phyloP scores from a whole-genome alignment of 768 basidiomycete species.

The Boletus reticulatus region DNA sequence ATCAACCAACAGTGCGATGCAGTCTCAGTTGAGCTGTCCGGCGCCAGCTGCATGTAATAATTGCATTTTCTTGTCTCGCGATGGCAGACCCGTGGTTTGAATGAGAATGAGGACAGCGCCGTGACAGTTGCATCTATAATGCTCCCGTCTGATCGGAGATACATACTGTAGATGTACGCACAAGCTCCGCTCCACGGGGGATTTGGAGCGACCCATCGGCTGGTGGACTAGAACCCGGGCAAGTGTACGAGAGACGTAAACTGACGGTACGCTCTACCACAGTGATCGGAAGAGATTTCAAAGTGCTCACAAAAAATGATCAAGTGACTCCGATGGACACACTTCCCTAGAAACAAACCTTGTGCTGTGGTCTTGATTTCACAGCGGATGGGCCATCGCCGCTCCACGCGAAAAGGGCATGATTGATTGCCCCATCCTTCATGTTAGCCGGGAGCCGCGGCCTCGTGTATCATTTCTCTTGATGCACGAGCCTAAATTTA shows the following conservation, averaged over 20 bases:
- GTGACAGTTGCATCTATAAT: slow-evolving; percentile 1
- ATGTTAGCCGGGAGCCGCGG: slow-evolving; percentile 15
- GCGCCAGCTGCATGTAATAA: not conserved
- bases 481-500: slow-evolving; percentile 5
- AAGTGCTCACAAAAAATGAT: not conserved
- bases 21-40: not conserved
- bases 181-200: slow-evolving; percentile 14
- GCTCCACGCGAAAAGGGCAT: not conserved
- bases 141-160: not conserved
- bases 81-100: not conserved
- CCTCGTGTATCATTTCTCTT: slow-evolving; percentile 13
- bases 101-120: not conserved
- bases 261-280: not conserved
- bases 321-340: not conserved
- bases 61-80: not conserved
- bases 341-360: not conserved
- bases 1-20: not conserved
- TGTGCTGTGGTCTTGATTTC: not conserved
- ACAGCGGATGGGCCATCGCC: not conserved
- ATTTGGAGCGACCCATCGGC: not conserved
- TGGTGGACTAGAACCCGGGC: not conserved
- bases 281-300: slow-evolving; percentile 5
- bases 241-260: slow-evolving; percentile 8
- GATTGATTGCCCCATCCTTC: not conserved
- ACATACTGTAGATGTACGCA: not conserved